These are phyloP conservation scores for Sporothrix curviconia DNA, from an alignment of 2,329 filamentous ascomycete species.

Conservation along the genomic window DNA sequence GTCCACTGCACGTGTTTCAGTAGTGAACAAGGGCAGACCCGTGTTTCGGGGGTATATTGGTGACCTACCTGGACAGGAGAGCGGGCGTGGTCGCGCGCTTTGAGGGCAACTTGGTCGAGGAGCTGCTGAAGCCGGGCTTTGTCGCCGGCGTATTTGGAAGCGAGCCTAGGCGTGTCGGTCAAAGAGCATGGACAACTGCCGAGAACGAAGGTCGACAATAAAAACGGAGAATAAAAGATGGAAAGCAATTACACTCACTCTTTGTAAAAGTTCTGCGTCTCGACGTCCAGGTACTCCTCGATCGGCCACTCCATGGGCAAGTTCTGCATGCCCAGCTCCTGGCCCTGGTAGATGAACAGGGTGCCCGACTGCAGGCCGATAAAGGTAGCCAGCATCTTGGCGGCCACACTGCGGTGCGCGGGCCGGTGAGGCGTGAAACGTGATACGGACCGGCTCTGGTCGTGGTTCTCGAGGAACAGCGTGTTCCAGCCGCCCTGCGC, in stretches of 20 bases:
- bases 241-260: not conserved
- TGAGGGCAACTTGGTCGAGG: not conserved
- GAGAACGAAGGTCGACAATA: too few relatives aligned
- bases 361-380: conserved; percentile 43
- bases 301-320: conserved; percentile 42
- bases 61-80: not conserved
- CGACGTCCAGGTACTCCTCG: conserved; percentile 40
- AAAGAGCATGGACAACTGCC: too few relatives aligned
- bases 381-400: conserved; percentile 47
- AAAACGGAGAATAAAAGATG: too few relatives aligned
- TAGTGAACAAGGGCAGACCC: too few relatives aligned
- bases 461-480: conserved; percentile 57
- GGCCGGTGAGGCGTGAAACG: conserved; percentile 41
- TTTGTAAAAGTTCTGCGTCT: not conserved
- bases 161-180: too few relatives aligned
- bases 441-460: conserved; percentile 49
- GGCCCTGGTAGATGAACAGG: conserved; percentile 52
- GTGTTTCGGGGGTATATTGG: too few relatives aligned
- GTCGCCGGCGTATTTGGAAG: not conserved
- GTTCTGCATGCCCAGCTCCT: conserved; percentile 53
- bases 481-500: conserved; percentile 52
- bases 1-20: too few relatives aligned
- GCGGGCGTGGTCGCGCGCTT: not conserved
- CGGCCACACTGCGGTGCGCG: conserved; percentile 35
- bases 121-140: not conserved